Evolutionary conservation across 2,329 filamentous ascomycete species (phyloP).

Genomic region (Talaromyces sp.): DNA sequence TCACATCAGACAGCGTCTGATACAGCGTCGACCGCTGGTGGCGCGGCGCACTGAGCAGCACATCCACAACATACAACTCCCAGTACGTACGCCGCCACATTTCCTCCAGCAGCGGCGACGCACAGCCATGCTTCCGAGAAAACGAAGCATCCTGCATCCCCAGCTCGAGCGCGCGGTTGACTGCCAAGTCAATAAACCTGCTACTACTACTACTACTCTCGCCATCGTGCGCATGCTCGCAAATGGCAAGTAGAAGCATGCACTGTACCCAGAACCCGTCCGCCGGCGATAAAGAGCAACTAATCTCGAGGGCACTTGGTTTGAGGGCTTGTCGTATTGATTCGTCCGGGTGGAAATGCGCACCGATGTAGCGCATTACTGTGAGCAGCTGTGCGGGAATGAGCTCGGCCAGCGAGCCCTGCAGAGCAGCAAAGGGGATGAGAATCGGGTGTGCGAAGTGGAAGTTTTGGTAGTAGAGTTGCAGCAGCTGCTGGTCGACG

Average conservation of each 20-base stretch:
- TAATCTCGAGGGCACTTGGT: slow-evolving; percentile 9
- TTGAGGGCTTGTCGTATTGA: slow-evolving; percentile 16
- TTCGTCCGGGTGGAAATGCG: slow-evolving; percentile 39
- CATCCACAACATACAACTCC: slow-evolving; percentile 69
- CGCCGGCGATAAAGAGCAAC: not conserved
- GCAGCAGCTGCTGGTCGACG: slow-evolving; percentile 26
- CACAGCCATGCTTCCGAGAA: slow-evolving; percentile 25
- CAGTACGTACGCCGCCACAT: slow-evolving; percentile 84
- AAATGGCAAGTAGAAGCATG: slow-evolving; percentile 24
- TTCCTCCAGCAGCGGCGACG: slow-evolving; percentile 65
- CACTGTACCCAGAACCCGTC: slow-evolving; percentile 28
- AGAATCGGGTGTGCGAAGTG: slow-evolving; percentile 47
- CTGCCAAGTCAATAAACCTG: slow-evolving; percentile 51
- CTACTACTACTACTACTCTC: slow-evolving; percentile 12
- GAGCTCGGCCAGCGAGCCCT: slow-evolving; percentile 20
- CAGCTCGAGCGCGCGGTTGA: slow-evolving; percentile 63
- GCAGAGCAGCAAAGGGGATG: slow-evolving; percentile 34
- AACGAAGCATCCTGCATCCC: slow-evolving; percentile 65
- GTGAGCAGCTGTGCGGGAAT: slow-evolving; percentile 39
- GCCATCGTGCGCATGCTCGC: slow-evolving; percentile 22
- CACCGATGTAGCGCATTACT: slow-evolving; percentile 47
- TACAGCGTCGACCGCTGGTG: slow-evolving; percentile 14
- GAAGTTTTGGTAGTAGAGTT: slow-evolving; percentile 48
- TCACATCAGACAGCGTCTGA: slow-evolving; percentile 54
- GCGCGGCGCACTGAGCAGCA: slow-evolving; percentile 66